Evolutionary conservation across 176 grass and related monocot genomes (phyloP), one percentile per base, ranked within the genome.

Genomic region (Aechmea fasciata): DNA sequence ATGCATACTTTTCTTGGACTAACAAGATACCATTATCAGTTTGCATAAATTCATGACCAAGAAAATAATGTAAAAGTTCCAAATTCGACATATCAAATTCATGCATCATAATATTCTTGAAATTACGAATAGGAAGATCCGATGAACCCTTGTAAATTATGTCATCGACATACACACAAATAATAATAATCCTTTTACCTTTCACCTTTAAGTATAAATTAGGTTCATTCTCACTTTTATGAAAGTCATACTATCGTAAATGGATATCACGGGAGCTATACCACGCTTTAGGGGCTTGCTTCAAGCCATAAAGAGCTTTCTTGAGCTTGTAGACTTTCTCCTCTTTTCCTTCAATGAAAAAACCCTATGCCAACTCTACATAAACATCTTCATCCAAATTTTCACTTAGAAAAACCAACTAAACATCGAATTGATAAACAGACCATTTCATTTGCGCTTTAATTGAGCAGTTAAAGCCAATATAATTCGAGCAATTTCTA

Each of bases 341-440:
- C 57, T 61, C 50, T 57, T 71, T 9, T 22, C 18, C 10, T 15
- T 22, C 8, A 12, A 23, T 28, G 10, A 13, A 18, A 28, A 26
- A 11, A 13, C 22, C 13, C 9, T 12, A 9, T 0, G 70, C 10
- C 33, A 47, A 50, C 23, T 17, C 23, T 9, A 61, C 51, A 73
- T 73, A 73, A 2, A 73, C 70, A 2, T 73, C 51, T 62, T 62
- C 52, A 47, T 41, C 48, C 52, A 74, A 51, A 11, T 49, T 13
- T 11, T 3, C 13, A 64, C 65, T 63, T 5, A 74, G 49, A 11
- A 74, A 74, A 3, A 15, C 13, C 0, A 13, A 64, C 11, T 64
- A 25, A 48, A 74, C 26, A 74, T 74, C 72, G 49, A 74, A 33
- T 64, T 65, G 72, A 50, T 65, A 74, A 4, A 74, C 0, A 9